These are phyloP conservation scores for Zalaria sp. DNA, from an alignment of 2,329 filamentous ascomycete genomes.

Conservation along the genomic window DNA sequence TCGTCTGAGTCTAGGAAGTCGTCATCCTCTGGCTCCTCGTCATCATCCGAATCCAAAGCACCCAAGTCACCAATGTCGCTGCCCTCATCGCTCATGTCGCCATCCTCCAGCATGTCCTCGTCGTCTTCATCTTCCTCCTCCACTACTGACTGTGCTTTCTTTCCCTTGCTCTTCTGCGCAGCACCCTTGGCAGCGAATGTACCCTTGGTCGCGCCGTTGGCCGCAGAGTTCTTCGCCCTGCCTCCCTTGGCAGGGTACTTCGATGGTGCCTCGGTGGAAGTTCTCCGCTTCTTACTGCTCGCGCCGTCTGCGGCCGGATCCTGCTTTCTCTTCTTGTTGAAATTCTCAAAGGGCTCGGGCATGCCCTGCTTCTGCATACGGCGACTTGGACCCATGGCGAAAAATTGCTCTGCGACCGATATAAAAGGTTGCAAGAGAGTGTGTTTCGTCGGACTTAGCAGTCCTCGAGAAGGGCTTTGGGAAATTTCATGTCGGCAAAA, in stretches of 20 bases:
- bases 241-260: constrained; percentile 19
- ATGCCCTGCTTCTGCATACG: constrained; percentile 93
- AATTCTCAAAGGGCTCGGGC: constrained; percentile 70
- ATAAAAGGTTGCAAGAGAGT: no score
- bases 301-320: constrained; percentile 38
- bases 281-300: constrained; percentile 53
- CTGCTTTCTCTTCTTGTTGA: constrained; percentile 74
- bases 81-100: constrained; percentile 18
- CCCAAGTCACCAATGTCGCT: constrained; percentile 25
- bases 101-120: constrained; percentile 16
- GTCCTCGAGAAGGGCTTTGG: no score
- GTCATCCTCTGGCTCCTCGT: constrained; percentile 25
- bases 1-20: constrained; percentile 54
- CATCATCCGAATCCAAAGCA: constrained; percentile 23
- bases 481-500: no score
- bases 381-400: constrained; percentile 73
- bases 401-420: no score
- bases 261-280: constrained; percentile 6
- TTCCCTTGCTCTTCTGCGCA: constrained; percentile 18
- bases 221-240: constrained; percentile 22
- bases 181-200: constrained; percentile 10
- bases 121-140: constrained; percentile 13
- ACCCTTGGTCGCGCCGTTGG: constrained; percentile 14
- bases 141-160: constrained; percentile 10
- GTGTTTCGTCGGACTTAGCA: no score